Conservation (phyloP, 495 filamentous ascomycete genomes). For the Hypoxylon lienhwacheense region DNA sequence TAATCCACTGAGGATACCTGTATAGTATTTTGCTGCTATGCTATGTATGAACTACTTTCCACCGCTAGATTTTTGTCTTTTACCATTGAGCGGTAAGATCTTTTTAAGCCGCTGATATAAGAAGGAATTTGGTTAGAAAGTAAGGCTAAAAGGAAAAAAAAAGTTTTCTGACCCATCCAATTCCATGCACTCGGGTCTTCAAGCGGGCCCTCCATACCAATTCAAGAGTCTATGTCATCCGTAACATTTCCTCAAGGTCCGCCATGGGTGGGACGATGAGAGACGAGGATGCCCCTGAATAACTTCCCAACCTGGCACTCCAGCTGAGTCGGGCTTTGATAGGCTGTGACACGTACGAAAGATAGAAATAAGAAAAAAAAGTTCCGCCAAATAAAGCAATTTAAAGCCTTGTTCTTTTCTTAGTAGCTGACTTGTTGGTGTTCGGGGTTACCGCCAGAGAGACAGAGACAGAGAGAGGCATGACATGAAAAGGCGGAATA, state of each 20-base stretch:
- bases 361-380: conserved; percentile 27
- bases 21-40: neutral
- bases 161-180: conserved; percentile 18
- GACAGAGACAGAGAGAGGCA: too few species aligned
- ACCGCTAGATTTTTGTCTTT: neutral
- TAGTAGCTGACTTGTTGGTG: conserved; percentile 27
- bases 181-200: conserved; percentile 25
- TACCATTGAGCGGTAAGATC: neutral
- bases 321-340: conserved; percentile 28
- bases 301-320: conserved; percentile 26
- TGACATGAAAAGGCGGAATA: conserved; percentile 12
- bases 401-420: conserved; percentile 38
- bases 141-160: conserved; percentile 15
- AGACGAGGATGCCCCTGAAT: conserved; percentile 37
- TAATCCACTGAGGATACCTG: neutral
- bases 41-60: neutral
- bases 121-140: conserved; percentile 3
- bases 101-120: conserved; percentile 10
- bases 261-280: conserved; percentile 26
- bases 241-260: conserved; percentile 19
- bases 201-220: conserved; percentile 5
- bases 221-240: conserved; percentile 17
- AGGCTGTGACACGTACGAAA: conserved; percentile 18
- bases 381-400: conserved; percentile 38
- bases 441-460: conserved; percentile 15